Percentiles rank a stretch among this genome's conserved stretches.
Evolutionary conservation across 2,329 filamentous ascomycete species (phyloP).

Genomic region (Thielaviopsis ethacetica): DNA sequence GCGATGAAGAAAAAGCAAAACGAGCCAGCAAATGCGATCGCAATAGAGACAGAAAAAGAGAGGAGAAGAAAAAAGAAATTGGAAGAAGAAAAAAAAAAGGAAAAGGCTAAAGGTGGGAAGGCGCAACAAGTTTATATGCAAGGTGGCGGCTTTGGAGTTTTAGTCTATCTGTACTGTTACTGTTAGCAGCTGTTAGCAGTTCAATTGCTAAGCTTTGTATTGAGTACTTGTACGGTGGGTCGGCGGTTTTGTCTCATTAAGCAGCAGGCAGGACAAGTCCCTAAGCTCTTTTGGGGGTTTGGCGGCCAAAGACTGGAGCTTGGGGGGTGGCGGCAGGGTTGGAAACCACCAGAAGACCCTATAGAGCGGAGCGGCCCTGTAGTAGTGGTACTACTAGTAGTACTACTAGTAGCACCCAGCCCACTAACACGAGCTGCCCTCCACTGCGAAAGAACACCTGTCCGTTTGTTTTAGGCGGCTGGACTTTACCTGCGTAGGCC

Average conservation of each 20-base stretch:
- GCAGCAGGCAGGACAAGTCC: too few species aligned
- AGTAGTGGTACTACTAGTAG: too few species aligned
- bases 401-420: too few species aligned
- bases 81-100: constrained; percentile 14
- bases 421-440: not conserved
- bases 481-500: too few species aligned
- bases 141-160: constrained; percentile 9
- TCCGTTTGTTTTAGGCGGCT: not conserved
- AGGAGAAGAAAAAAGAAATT: constrained; percentile 10
- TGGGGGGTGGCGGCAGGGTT: too few species aligned
- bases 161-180: not conserved
- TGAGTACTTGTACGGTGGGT: not conserved
- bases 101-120: not conserved
- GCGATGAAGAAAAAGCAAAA: constrained; percentile 2
- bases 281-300: too few species aligned
- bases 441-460: constrained; percentile 2
- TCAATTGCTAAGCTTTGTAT: not conserved
- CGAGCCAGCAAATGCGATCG: constrained; percentile 2
- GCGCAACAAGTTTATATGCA: constrained; percentile 2
- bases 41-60: constrained; percentile 4
- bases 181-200: too few species aligned
- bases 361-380: too few species aligned
- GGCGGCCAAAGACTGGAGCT: too few species aligned
- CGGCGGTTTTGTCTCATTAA: too few species aligned
- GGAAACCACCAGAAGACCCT: too few species aligned